phyloP scores from a whole-genome alignment of 805 yeast genomes.

The Barnettozyma populi region DNA sequence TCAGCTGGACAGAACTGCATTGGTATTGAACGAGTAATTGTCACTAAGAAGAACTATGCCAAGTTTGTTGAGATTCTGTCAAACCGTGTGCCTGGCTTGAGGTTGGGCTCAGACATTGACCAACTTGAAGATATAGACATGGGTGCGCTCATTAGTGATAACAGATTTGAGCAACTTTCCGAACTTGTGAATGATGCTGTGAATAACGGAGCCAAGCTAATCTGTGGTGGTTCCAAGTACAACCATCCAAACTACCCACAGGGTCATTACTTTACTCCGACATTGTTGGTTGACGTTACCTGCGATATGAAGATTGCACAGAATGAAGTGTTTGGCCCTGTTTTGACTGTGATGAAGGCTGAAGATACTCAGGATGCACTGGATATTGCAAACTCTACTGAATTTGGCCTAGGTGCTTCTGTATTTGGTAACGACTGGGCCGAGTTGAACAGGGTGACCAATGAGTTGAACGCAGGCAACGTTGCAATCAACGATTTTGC shows the following conservation, averaged over 20 bases:
- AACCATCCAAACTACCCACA: slow-evolving; percentile 91
- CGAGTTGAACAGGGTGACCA: slow-evolving; percentile 58
- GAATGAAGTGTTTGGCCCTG: slow-evolving; percentile 93
- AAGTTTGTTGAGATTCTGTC: slow-evolving; percentile 50
- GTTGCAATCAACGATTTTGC: slow-evolving; percentile 98
- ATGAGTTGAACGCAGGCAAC: slow-evolving; percentile 71
- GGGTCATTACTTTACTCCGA: slow-evolving; percentile 92
- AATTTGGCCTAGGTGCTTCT: slow-evolving; percentile 88
- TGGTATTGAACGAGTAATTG: slow-evolving; percentile 92
- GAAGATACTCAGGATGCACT: slow-evolving; percentile 60
- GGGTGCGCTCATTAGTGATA: slow-evolving; percentile 90
- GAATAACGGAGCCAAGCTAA: slow-evolving; percentile 67
- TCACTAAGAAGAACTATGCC: slow-evolving; percentile 65
- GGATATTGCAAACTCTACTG: slow-evolving; percentile 73
- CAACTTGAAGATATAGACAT: slow-evolving; percentile 86
- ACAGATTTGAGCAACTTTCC: slow-evolving; percentile 66
- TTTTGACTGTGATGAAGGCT: slow-evolving; percentile 76
- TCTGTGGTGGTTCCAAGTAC: slow-evolving; percentile 77
- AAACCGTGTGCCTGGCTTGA: slow-evolving; percentile 51
- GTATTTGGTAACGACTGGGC: slow-evolving; percentile 67
- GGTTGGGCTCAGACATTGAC: slow-evolving; percentile 90
- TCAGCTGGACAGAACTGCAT: slow-evolving; percentile 98
- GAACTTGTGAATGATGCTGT: slow-evolving; percentile 69
- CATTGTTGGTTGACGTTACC: slow-evolving; percentile 78
- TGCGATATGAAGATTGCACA: slow-evolving; percentile 74